A percentile compares a stretch with the other conserved stretches of the same genome.
Conservation (phyloP, 768 basidiomycete genomes). For the Wakefieldia striispora region DNA sequence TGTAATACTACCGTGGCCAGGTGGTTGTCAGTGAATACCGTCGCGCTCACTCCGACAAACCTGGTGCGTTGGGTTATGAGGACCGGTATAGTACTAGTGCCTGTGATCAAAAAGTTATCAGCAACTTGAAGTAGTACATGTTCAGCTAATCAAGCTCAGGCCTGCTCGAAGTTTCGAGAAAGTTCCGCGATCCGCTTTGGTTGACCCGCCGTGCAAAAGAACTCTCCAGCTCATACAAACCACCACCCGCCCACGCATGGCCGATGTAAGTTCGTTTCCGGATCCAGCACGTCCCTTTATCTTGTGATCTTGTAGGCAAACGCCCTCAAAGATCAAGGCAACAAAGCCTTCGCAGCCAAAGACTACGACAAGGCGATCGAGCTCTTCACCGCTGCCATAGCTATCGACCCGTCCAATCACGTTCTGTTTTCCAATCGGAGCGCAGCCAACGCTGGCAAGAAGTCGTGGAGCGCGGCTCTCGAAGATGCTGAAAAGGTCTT, state of each 20-base stretch:
- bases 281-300: not conserved
- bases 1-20: too few species aligned
- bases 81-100: too few species aligned
- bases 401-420: conserved; percentile 77
- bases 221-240: not conserved
- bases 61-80: too few species aligned
- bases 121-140: too few species aligned
- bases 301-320: conserved; percentile 40
- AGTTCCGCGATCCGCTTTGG: too few species aligned
- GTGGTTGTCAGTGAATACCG: too few species aligned
- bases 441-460: conserved; percentile 86
- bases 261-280: conserved; percentile 31
- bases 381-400: conserved; percentile 79
- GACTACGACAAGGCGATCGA: conserved; percentile 88
- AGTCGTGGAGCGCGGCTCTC: conserved; percentile 70
- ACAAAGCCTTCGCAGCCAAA: conserved; percentile 93
- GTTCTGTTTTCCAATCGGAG: conserved; percentile 93
- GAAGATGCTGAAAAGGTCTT: conserved; percentile 86
- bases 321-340: conserved; percentile 86
- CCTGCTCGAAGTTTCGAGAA: conserved; percentile 32
- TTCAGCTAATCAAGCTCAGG: not conserved
- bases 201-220: not conserved
- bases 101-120: too few species aligned
- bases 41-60: too few species aligned
- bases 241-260: conserved; percentile 20